Evolutionary conservation across 768 basidiomycete genomes (phyloP).

Genomic region (Rhodotorula diobovata): DNA sequence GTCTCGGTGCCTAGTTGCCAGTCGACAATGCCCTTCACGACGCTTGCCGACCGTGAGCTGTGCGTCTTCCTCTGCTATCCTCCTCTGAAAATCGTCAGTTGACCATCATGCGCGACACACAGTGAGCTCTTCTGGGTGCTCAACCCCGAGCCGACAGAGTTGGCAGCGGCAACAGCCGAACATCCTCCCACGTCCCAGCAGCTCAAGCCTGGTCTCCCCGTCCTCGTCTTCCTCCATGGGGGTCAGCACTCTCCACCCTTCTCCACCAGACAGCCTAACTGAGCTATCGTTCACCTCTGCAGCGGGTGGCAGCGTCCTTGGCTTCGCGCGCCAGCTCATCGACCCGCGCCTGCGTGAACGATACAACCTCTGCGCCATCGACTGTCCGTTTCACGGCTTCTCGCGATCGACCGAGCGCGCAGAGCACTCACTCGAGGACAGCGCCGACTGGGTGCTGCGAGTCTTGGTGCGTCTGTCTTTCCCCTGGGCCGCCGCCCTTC

Average conservation of each 20-base stretch:
- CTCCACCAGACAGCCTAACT: no score
- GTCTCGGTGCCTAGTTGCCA: no score
- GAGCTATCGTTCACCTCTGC: neutral
- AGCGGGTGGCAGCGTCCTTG: neutral
- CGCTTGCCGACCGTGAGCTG: neutral
- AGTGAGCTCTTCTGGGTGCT: constrained; percentile 18
- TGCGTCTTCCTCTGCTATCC: neutral
- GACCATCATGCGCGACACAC: no score
- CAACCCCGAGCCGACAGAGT: constrained; percentile 16
- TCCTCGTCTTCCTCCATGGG: constrained; percentile 24
- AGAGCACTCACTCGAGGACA: constrained; percentile 26
- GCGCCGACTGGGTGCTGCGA: constrained; percentile 11
- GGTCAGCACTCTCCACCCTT: neutral
- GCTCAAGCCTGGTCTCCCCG: constrained; percentile 11
- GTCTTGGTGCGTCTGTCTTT: neutral
- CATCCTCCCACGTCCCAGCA: constrained; percentile 6
- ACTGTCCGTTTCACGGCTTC: constrained; percentile 15
- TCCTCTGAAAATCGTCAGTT: no score
- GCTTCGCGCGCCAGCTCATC: constrained; percentile 7
- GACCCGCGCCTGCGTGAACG: constrained; percentile 1
- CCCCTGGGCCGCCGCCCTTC: no score
- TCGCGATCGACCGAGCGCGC: constrained; percentile 8
- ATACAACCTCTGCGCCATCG: constrained; percentile 28
- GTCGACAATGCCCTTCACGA: neutral
- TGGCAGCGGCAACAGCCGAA: constrained; percentile 6